These are phyloP conservation scores for Oryza coarctata DNA, from an alignment of 176 grass and related monocot species.

Conservation along the genomic window DNA sequence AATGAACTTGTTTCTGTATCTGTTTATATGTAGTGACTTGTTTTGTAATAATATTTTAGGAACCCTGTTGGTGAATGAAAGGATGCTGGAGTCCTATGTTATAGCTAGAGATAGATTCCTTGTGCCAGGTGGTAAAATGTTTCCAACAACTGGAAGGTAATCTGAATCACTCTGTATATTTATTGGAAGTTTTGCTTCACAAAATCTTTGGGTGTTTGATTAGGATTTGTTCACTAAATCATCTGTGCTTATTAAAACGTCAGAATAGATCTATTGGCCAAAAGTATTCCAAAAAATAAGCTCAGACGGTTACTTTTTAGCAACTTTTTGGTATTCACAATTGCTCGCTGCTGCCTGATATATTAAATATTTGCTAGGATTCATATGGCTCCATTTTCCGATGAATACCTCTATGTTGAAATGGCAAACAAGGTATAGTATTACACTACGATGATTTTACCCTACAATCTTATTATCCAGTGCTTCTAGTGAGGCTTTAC, in stretches of 20 bases:
- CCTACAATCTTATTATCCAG: neutral
- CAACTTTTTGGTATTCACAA: conserved; percentile 1
- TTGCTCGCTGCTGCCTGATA: conserved; percentile 24
- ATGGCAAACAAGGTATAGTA: conserved; percentile 93
- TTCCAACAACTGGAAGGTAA: conserved; percentile 96
- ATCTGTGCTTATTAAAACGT: neutral
- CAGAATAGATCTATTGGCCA: neutral
- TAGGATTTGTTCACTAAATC: neutral
- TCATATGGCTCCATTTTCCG: conserved; percentile 97
- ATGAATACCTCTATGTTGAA: conserved; percentile 99
- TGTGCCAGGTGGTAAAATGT: conserved; percentile 85
- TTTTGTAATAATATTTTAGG: conserved; percentile 50
- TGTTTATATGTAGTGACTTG: neutral
- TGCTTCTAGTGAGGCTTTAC: conserved; percentile 13
- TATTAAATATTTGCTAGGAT: conserved; percentile 67
- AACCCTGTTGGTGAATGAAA: conserved; percentile 96
- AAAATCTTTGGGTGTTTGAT: neutral
- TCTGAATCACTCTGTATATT: neutral
- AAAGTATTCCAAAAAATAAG: conserved; percentile 9
- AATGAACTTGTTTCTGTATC: neutral
- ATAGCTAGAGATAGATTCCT: conserved; percentile 99
- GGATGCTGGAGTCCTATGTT: conserved; percentile 98
- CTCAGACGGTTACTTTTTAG: conserved; percentile 10
- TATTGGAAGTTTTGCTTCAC: neutral
- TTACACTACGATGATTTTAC: neutral